Base-by-base conservation (phyloP, 2,329 filamentous ascomycete species). In the Epichloe amarillans region DNA sequence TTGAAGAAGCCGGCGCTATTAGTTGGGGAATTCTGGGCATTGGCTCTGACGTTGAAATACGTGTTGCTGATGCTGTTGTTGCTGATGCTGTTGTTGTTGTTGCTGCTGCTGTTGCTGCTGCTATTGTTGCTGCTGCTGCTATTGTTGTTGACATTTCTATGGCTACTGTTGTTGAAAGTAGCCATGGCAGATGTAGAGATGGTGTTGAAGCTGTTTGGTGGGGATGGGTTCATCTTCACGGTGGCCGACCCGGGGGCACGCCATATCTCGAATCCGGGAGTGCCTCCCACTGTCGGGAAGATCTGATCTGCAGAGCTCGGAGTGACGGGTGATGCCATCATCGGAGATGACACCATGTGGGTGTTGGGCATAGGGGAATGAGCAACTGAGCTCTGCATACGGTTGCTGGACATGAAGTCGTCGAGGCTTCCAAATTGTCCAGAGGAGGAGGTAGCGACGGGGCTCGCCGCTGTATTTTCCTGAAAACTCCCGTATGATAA, bases 251-350 rank as follows among this genome's bases (percentile, higher is more conserved):
- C 59, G n/a, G 64, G 65, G 61, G 65, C 61, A 43, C 66, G 63
- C 66, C 66, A 68, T 39, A 68, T 67, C 23, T 64, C 61, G 51
- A 68, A 68, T 15, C 66, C 65, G 37, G 66, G 65, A 4, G 65
- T 68, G 35, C 64, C 64, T n/a, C 62, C 58, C 5, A 61, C 55
- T 6, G 54, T 56, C 23, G 55, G 54, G 5, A 56, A 46, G 33
- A 53, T 46, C 15, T 58, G 54, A 3, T 46, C 10, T 56, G 42
- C 52, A 19, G 60, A 54, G 21, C 23, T 46, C 19, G 55, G 44
- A 17, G 56, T 23, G 40, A 58, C 59, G 30, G 60, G 52, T 6
- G 55, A 55, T 43, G 55, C 53, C 45, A 59, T 53, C 48, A 58
- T 59, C 19, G 63, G 56, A 35, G 58, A 51, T 14, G 50, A 50